Evolutionary conservation across 371 early-diverging fungal genomes (phyloP).

Genomic region (Mucor circinelloides): DNA sequence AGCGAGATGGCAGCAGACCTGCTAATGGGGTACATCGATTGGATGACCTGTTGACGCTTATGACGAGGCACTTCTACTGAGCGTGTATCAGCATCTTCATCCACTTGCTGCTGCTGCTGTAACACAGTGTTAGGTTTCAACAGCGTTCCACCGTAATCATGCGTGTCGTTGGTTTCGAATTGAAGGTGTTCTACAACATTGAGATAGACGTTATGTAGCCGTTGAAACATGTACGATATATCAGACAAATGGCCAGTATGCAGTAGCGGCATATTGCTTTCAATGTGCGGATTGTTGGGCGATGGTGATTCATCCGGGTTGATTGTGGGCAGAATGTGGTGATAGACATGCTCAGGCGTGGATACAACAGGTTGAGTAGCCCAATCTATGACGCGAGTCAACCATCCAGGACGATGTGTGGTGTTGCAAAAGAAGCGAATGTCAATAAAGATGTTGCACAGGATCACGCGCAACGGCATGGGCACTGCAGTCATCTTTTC

Average conservation of each 20-base stretch:
- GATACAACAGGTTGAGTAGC: constrained; percentile 34
- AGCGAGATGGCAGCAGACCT: constrained; percentile 22
- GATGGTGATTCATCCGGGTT: constrained; percentile 10
- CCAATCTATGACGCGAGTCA: constrained; percentile 62
- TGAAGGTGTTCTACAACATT: constrained; percentile 28
- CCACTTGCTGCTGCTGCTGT: not conserved
- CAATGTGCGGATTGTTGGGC: not conserved
- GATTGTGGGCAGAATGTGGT: not conserved
- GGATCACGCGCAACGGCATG: constrained; percentile 56
- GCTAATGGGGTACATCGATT: constrained; percentile 19
- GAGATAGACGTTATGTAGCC: constrained; percentile 39
- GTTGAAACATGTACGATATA: constrained; percentile 42
- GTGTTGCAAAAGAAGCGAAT: constrained; percentile 68
- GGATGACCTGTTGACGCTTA: constrained; percentile 9
- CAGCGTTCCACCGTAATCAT: not conserved
- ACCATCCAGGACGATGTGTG: constrained; percentile 65
- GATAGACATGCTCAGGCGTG: constrained; percentile 1
- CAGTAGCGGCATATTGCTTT: constrained; percentile 1
- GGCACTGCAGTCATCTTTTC: constrained; percentile 57
- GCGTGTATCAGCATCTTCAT: not conserved
- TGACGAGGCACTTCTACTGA: constrained; percentile 2
- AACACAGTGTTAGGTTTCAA: not conserved
- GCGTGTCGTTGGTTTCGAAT: constrained; percentile 16
- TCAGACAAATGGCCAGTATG: constrained; percentile 32
- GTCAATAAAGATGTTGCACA: constrained; percentile 59